Conservation (phyloP, 2,329 filamentous ascomycete genomes). For the Aureobasidium lini region DNA sequence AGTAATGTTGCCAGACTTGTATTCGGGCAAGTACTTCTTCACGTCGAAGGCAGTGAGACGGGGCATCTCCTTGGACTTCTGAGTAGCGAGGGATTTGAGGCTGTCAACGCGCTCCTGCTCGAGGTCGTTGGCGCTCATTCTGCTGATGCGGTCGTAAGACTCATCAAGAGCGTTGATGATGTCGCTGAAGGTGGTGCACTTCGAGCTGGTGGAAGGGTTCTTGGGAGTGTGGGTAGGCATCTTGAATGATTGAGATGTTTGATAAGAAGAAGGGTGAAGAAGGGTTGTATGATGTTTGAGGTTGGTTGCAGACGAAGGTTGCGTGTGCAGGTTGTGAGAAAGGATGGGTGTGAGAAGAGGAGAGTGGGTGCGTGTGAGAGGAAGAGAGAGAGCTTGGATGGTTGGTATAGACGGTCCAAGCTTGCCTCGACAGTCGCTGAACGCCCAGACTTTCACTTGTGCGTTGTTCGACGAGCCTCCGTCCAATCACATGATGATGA, state of each 20-base stretch:
- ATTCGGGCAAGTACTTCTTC: neutral
- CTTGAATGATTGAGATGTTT: neutral
- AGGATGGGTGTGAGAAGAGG: neutral
- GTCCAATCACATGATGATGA: constrained; percentile 1
- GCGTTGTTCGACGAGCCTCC: neutral
- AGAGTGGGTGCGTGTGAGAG: neutral
- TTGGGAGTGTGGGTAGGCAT: neutral
- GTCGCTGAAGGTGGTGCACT: neutral
- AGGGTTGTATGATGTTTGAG: neutral
- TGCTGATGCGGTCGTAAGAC: neutral
- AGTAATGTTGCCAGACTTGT: neutral
- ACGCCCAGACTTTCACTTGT: neutral
- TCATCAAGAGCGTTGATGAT: neutral
- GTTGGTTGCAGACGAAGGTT: neutral
- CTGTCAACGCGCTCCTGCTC: neutral
- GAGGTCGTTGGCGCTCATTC: neutral
- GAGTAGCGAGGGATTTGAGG: neutral
- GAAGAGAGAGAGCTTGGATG: neutral
- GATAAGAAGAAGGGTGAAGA: neutral
- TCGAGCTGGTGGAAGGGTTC: neutral
- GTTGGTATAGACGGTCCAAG: neutral
- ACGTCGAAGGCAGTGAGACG: neutral
- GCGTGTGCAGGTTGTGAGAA: neutral
- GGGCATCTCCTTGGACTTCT: neutral
- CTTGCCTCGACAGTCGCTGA: neutral